These are phyloP conservation scores for Alternaria arborescens DNA, from an alignment of 2,329 filamentous ascomycete genomes.

Conservation along the genomic window DNA sequence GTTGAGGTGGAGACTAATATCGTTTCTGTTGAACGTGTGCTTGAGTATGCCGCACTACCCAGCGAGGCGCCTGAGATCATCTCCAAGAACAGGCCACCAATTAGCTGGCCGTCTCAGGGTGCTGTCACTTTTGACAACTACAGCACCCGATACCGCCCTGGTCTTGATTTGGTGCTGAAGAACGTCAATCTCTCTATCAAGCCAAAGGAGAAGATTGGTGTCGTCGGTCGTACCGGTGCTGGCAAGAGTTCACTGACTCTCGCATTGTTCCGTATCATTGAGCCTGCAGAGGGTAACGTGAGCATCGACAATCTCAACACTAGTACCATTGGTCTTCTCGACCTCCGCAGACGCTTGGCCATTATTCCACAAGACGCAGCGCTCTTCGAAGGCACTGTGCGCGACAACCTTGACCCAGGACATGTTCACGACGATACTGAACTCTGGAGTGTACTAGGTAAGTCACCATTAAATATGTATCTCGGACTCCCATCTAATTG, in stretches of 20 bases:
- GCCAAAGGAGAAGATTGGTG: constrained; percentile 96
- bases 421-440: constrained; percentile 97
- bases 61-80: constrained; percentile 96
- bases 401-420: constrained; percentile 94
- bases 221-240: constrained; percentile 93
- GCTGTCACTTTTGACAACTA: constrained; percentile 92
- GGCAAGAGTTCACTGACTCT: constrained; percentile 95
- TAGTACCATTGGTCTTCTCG: constrained; percentile 85
- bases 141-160: constrained; percentile 90
- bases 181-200: constrained; percentile 93
- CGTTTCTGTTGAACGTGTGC: constrained; percentile 94
- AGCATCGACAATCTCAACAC: constrained; percentile 91
- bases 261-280: constrained; percentile 94
- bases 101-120: constrained; percentile 90
- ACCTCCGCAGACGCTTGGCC: constrained; percentile 86
- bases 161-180: constrained; percentile 90
- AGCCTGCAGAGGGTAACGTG: constrained; percentile 82
- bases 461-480: constrained; percentile 40
- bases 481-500: constrained; percentile 26
- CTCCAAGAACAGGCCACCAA: constrained; percentile 82
- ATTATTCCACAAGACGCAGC: constrained; percentile 99
- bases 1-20: constrained; percentile 99
- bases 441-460: constrained; percentile 92
- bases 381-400: constrained; percentile 89
- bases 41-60: constrained; percentile 91